Conservation (phyloP, 2,329 filamentous ascomycete genomes). For the Parascedosporium putredinis region DNA sequence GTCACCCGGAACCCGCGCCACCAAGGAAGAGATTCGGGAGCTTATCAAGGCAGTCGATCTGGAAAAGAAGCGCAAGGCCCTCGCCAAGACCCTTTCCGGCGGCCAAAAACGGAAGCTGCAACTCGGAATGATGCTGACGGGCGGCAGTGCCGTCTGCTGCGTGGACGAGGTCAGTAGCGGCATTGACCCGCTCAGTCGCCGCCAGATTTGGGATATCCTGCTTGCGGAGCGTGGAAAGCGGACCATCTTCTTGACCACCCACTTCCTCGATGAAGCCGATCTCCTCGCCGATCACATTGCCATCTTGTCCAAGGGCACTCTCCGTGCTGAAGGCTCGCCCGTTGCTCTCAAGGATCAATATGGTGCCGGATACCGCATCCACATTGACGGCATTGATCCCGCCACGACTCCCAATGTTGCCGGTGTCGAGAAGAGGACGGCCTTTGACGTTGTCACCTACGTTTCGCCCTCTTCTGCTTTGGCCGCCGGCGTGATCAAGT, state of each 20-base stretch:
- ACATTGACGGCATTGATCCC: constrained; percentile 40
- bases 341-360: constrained; percentile 74
- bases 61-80: constrained; percentile 59
- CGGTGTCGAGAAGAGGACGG: constrained; percentile 44
- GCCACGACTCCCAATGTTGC: constrained; percentile 36
- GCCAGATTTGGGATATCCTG: constrained; percentile 92
- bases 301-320: constrained; percentile 72
- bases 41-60: constrained; percentile 67
- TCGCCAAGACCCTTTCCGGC: constrained; percentile 70
- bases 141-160: constrained; percentile 78
- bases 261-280: constrained; percentile 90
- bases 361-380: constrained; percentile 76
- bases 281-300: constrained; percentile 81
- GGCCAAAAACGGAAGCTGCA: constrained; percentile 90
- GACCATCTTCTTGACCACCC: constrained; percentile 81
- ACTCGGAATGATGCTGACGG: constrained; percentile 89
- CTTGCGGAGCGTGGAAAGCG: constrained; percentile 71
- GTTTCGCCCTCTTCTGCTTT: constrained; percentile 57
- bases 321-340: constrained; percentile 75
- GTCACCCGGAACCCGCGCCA: constrained; percentile 44
- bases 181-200: constrained; percentile 72
- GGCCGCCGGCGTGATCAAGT: constrained; percentile 60
- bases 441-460: constrained; percentile 65
- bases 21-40: constrained; percentile 46
- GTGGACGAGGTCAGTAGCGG: constrained; percentile 87